These are phyloP conservation scores for Podaxis sp. DNA, from an alignment of 768 basidiomycete species.

Conservation along the genomic window DNA sequence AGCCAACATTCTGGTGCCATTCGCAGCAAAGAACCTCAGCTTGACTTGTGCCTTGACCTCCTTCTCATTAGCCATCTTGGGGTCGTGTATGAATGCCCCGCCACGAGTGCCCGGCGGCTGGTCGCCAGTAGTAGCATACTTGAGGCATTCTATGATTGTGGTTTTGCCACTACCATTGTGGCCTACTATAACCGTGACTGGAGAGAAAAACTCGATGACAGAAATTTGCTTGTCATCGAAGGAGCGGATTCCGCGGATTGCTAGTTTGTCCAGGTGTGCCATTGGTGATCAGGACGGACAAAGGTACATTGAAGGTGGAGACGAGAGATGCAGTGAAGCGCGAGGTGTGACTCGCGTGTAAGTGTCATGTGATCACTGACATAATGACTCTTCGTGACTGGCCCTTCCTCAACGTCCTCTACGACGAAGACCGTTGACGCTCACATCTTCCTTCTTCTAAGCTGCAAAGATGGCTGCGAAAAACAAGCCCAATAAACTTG, in stretches of 20 bases:
- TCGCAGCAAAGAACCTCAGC: slow-evolving; percentile 87
- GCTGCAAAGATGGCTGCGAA: slow-evolving; percentile 38
- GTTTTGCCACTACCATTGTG: slow-evolving; percentile 99
- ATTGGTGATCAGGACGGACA: slow-evolving; percentile 35
- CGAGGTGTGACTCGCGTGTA: background rate
- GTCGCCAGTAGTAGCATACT: slow-evolving; percentile 98
- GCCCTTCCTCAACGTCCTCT: background rate
- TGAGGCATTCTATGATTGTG: slow-evolving; percentile 98
- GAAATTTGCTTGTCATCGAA: slow-evolving; percentile 95
- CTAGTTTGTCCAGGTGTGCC: slow-evolving; percentile 90
- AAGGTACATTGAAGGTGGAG: background rate
- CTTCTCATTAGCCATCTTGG: slow-evolving; percentile 99
- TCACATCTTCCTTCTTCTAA: background rate
- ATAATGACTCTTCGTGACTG: background rate
- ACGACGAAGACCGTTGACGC: background rate
- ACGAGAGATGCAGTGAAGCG: background rate
- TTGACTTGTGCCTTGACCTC: slow-evolving; percentile 99
- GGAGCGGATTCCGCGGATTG: slow-evolving; percentile 90
- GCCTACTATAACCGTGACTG: slow-evolving; percentile 97
- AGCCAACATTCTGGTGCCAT: slow-evolving; percentile 87
- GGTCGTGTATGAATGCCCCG: slow-evolving; percentile 98
- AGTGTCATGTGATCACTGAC: slow-evolving; percentile 9
- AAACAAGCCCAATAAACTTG: slow-evolving; percentile 72
- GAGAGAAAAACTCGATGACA: slow-evolving; percentile 95
- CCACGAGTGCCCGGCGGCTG: slow-evolving; percentile 97